Conservation (phyloP, 2,329 filamentous ascomycete genomes). For the Aureobasidium subglaciale region DNA sequence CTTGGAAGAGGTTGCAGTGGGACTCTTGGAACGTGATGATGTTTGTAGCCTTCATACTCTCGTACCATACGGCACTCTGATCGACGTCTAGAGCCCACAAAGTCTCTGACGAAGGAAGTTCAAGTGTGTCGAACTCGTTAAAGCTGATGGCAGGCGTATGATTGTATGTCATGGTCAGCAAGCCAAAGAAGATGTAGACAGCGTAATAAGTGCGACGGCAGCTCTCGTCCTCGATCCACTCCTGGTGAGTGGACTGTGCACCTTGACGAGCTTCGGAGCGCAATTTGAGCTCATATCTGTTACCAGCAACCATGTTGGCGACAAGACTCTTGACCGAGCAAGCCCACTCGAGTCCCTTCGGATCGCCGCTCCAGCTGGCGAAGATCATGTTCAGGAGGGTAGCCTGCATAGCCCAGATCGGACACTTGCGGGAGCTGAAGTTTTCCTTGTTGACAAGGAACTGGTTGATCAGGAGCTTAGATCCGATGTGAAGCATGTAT, state of each 20-base stretch:
- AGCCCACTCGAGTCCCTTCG: conserved; percentile 96
- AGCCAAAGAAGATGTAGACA: conserved; percentile 97
- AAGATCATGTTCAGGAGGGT: conserved; percentile 98
- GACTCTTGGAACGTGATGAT: conserved; percentile 86
- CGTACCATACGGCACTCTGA: conserved; percentile 78
- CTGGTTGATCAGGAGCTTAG: conserved; percentile 93
- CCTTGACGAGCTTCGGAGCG: conserved; percentile 80
- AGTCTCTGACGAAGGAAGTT: conserved; percentile 86
- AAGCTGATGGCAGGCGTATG: conserved; percentile 97
- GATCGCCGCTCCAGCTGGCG: conserved; percentile 96
- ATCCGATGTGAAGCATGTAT: conserved; percentile 94
- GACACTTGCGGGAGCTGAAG: conserved; percentile 95
- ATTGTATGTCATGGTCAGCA: conserved; percentile 92
- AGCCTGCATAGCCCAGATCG: conserved; percentile 96
- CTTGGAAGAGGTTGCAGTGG: conserved; percentile 92
- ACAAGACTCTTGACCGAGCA: conserved; percentile 98
- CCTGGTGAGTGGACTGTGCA: conserved; percentile 66
- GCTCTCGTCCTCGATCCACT: conserved; percentile 96
- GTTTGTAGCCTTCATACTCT: conserved; percentile 63
- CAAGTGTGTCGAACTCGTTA: conserved; percentile 91
- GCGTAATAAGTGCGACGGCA: conserved; percentile 96
- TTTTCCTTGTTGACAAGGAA: conserved; percentile 98
- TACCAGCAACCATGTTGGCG: conserved; percentile 97
- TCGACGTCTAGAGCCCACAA: conserved; percentile 80
- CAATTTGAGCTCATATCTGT: conserved; percentile 91